Conservation (phyloP, 805 yeast species). For the Starmerella floris region DNA sequence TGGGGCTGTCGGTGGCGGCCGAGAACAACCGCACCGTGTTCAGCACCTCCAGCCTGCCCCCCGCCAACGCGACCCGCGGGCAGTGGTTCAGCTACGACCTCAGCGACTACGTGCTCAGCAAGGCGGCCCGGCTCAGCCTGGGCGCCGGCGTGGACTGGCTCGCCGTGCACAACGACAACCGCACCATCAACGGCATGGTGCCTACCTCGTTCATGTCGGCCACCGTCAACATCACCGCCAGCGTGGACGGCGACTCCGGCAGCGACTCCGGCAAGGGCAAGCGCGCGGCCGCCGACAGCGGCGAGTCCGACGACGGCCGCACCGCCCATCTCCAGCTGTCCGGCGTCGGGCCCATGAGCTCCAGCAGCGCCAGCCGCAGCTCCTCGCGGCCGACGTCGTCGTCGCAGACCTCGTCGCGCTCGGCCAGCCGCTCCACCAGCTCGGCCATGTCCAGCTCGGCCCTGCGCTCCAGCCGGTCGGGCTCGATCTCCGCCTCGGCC, state of each 20-base stretch:
- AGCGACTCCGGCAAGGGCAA: slow-evolving; percentile 15
- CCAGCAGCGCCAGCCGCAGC: slow-evolving; percentile 17
- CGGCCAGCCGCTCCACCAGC: slow-evolving; percentile 25
- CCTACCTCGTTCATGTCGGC: slow-evolving; percentile 37
- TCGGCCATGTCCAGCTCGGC: slow-evolving; percentile 13
- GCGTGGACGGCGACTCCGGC: slow-evolving; percentile 43
- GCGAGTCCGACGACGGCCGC: slow-evolving; percentile 10
- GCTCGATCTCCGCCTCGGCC: slow-evolving; percentile 28
- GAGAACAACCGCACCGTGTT: slow-evolving; percentile 23
- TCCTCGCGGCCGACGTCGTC: slow-evolving; percentile 23
- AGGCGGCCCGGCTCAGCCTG: slow-evolving; percentile 19
- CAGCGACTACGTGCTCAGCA: slow-evolving; percentile 44
- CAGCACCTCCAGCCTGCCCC: slow-evolving; percentile 37
- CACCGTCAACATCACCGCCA: slow-evolving; percentile 36
- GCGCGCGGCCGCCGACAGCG: slow-evolving; percentile 24
- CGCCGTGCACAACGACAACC: slow-evolving; percentile 42
- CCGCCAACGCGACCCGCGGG: slow-evolving; percentile 61
- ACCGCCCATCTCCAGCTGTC: slow-evolving; percentile 15
- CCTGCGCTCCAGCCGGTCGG: slow-evolving; percentile 22
- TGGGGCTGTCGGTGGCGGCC: slow-evolving; percentile 19
- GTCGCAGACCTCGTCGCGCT: slow-evolving; percentile 15
- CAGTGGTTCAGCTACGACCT: slow-evolving; percentile 41
- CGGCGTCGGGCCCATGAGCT: slow-evolving; percentile 13
- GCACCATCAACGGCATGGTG: slow-evolving; percentile 53
- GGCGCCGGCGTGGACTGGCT: slow-evolving; percentile 48